These are phyloP conservation scores for Cystobasidiopsis lactophilus DNA, from an alignment of 768 basidiomycete species.

Conservation along the genomic window DNA sequence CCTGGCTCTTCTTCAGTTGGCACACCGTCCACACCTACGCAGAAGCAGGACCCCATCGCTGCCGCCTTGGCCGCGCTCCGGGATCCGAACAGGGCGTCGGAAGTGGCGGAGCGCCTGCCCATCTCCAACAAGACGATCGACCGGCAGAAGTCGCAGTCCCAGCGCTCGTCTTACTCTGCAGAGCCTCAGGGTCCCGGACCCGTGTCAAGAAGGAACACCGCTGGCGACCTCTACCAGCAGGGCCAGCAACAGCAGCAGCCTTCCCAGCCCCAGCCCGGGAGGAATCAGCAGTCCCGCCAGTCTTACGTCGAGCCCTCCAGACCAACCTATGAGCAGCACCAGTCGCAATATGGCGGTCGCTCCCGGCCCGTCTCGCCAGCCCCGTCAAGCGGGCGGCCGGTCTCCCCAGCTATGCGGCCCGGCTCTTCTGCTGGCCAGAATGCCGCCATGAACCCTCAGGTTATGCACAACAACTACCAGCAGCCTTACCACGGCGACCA, in stretches of 20 bases:
- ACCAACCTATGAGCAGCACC: too few relatives aligned
- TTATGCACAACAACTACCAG: not conserved
- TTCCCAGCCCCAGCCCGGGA: not conserved
- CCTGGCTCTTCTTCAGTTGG: too few relatives aligned
- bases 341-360: too few relatives aligned
- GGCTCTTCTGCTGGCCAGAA: not conserved
- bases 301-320: not conserved
- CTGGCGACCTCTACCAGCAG: not conserved
- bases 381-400: not conserved
- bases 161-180: too few relatives aligned
- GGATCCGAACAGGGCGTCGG: constrained; percentile 5
- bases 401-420: not conserved
- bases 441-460: constrained; percentile 2
- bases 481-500: constrained; percentile 3
- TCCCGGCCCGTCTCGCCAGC: too few relatives aligned
- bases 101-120: not conserved
- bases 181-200: too few relatives aligned
- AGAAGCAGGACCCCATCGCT: constrained; percentile 7
- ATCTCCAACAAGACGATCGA: too few relatives aligned
- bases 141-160: too few relatives aligned
- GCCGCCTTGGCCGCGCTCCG: constrained; percentile 8
- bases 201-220: too few relatives aligned
- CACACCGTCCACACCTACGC: too few relatives aligned
- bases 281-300: not conserved
- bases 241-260: not conserved